Conservation (phyloP, 768 basidiomycete genomes). For the Boletus rubescentipes region DNA sequence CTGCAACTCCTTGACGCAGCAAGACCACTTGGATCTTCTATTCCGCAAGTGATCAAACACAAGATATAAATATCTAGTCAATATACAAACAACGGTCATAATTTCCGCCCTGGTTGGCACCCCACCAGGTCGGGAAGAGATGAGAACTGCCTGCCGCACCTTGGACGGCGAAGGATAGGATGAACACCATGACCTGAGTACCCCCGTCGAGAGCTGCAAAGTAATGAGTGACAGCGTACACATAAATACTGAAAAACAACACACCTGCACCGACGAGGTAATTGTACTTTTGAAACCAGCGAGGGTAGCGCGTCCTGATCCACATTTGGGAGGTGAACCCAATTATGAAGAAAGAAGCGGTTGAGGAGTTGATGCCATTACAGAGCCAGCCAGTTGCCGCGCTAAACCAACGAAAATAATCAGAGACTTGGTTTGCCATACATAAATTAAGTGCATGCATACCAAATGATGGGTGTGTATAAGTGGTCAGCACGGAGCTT, state of each 20-base stretch:
- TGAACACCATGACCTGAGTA: slow-evolving; percentile 54
- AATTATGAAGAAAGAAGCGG: slow-evolving; percentile 15
- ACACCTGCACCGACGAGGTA: slow-evolving; percentile 43
- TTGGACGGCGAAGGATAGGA: slow-evolving; percentile 49
- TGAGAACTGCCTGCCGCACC: slow-evolving; percentile 49
- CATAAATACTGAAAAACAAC: background rate
- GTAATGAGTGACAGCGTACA: background rate
- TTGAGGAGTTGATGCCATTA: slow-evolving; percentile 29
- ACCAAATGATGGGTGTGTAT: slow-evolving; percentile 34
- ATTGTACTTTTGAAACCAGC: slow-evolving; percentile 39
- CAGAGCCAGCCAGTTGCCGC: slow-evolving; percentile 15
- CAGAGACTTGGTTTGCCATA: background rate
- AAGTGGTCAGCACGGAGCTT: slow-evolving; percentile 24
- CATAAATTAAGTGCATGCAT: slow-evolving; percentile 4
- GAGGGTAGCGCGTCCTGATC: slow-evolving; percentile 35
- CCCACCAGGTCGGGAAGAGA: slow-evolving; percentile 59
- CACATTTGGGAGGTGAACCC: slow-evolving; percentile 37
- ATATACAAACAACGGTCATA: slow-evolving; percentile 26
- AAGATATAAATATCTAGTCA: slow-evolving; percentile 2
- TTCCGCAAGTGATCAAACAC: no score
- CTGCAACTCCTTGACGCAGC: no score
- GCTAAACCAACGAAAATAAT: slow-evolving; percentile 8
- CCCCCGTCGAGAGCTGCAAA: slow-evolving; percentile 37
- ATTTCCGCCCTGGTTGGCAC: slow-evolving; percentile 51
- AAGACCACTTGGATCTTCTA: no score